Evolutionary conservation across 352 stramenopile species (phyloP).

Genomic region (Pythium rishiriense): DNA sequence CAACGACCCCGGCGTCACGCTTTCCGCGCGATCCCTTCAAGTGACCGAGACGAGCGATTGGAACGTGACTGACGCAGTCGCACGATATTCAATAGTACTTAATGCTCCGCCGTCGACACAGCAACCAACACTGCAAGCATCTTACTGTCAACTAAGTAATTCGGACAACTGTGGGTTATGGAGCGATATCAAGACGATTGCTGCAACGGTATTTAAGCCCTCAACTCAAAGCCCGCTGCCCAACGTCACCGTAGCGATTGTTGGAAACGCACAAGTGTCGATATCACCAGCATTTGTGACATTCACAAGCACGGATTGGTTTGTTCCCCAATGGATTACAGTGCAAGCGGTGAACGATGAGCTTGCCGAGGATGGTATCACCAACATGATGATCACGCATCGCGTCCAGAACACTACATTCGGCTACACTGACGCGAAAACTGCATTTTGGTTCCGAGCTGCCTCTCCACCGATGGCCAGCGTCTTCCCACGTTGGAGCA

Average conservation of each 20-base stretch:
- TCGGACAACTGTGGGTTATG: conserved; percentile 57
- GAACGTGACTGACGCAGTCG: neutral
- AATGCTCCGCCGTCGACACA: conserved; percentile 51
- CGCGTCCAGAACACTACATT: conserved; percentile 45
- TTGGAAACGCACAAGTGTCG: conserved; percentile 44
- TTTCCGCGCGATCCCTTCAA: conserved; percentile 40
- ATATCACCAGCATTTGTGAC: conserved; percentile 60
- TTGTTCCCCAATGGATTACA: conserved; percentile 50
- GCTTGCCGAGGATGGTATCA: conserved; percentile 37
- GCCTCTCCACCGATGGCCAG: conserved; percentile 27
- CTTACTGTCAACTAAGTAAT: conserved; percentile 32
- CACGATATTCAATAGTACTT: conserved; percentile 61
- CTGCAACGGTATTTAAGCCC: conserved; percentile 35
- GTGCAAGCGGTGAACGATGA: conserved; percentile 50
- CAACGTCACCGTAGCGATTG: conserved; percentile 63
- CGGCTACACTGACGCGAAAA: conserved; percentile 49
- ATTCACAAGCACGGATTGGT: conserved; percentile 66
- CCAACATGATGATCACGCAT: conserved; percentile 48
- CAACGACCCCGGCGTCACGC: conserved; percentile 70
- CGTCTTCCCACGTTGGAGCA: conserved; percentile 33
- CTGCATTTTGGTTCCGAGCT: conserved; percentile 59
- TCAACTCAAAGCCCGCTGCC: neutral
- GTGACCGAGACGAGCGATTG: conserved; percentile 34
- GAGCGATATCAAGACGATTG: conserved; percentile 36
- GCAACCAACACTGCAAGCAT: conserved; percentile 15